These are phyloP conservation scores for Parachaetomium inaequale DNA, from an alignment of 495 filamentous ascomycete genomes.

Conservation along the genomic window DNA sequence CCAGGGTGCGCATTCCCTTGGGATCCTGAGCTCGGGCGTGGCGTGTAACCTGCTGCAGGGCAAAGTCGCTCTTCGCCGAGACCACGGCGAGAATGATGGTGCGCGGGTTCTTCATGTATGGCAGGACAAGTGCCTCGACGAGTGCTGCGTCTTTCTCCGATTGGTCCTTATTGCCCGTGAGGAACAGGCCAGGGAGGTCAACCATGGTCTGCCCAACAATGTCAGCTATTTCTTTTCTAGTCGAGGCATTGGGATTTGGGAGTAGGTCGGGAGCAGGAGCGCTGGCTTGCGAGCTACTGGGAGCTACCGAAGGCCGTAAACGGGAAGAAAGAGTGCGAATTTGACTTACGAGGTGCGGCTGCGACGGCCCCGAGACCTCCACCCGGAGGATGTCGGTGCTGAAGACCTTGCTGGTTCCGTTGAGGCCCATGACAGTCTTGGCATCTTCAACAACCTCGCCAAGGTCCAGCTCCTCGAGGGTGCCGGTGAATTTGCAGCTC, in stretches of 20 bases:
- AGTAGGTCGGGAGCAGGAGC: too few relatives aligned
- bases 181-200: constrained; percentile 62
- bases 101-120: constrained; percentile 55
- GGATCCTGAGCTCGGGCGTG: constrained; percentile 43
- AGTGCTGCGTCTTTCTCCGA: constrained; percentile 44
- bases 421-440: constrained; percentile 38
- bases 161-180: constrained; percentile 43
- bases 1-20: constrained; percentile 49
- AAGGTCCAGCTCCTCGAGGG: constrained; percentile 37
- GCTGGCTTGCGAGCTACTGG: too few relatives aligned
- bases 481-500: constrained; percentile 18
- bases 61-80: constrained; percentile 49
- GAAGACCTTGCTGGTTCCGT: constrained; percentile 36
- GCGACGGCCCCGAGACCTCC: constrained; percentile 56
- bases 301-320: too few relatives aligned
- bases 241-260: too few relatives aligned
- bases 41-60: constrained; percentile 47
- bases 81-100: constrained; percentile 59
- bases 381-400: constrained; percentile 61
- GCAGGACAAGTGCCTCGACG: constrained; percentile 50
- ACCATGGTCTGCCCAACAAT: too few relatives aligned
- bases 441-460: constrained; percentile 43
- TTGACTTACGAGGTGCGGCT: constrained; percentile 61
- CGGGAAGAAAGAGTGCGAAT: too few relatives aligned
- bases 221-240: too few relatives aligned